Conservation (phyloP, 257 asterid genomes). For the Coffea canephora region DNA sequence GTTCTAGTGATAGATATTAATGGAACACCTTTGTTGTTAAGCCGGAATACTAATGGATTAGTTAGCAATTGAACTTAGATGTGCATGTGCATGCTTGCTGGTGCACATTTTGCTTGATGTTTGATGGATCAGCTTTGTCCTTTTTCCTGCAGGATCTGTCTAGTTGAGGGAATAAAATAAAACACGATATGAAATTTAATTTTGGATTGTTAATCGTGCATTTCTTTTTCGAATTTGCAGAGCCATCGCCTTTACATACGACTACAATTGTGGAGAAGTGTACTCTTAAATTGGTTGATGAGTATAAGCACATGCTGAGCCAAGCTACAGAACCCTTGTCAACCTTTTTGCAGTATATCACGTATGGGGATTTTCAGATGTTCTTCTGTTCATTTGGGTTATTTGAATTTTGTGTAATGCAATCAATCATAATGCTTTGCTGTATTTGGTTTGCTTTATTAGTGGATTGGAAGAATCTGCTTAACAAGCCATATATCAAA, state of each 20-base stretch:
- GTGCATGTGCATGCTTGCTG: not conserved
- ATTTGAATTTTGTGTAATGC: not conserved
- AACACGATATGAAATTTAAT: no score
- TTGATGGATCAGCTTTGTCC: not conserved
- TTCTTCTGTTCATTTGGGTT: not conserved
- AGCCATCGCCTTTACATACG: slow-evolving; percentile 92
- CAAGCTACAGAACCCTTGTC: slow-evolving; percentile 95
- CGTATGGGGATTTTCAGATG: slow-evolving; percentile 39
- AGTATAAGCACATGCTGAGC: slow-evolving; percentile 82
- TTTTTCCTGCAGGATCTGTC: not conserved
- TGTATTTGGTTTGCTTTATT: not conserved
- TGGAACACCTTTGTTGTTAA: not conserved
- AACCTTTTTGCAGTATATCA: slow-evolving; percentile 79
- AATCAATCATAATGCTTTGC: not conserved
- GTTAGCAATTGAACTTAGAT: not conserved
- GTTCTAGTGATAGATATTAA: not conserved
- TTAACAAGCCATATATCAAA: not conserved
- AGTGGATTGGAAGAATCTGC: not conserved
- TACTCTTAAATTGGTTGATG: slow-evolving; percentile 87
- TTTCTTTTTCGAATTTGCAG: slow-evolving; percentile 40
- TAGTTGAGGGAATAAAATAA: not conserved
- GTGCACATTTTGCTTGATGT: not conserved
- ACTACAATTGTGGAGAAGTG: slow-evolving; percentile 97
- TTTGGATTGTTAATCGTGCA: slow-evolving; percentile 7
- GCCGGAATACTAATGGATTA: not conserved